These are phyloP conservation scores for Arxiozyma heterogenica DNA, from an alignment of 1,139 yeast species.

Conservation along the genomic window DNA sequence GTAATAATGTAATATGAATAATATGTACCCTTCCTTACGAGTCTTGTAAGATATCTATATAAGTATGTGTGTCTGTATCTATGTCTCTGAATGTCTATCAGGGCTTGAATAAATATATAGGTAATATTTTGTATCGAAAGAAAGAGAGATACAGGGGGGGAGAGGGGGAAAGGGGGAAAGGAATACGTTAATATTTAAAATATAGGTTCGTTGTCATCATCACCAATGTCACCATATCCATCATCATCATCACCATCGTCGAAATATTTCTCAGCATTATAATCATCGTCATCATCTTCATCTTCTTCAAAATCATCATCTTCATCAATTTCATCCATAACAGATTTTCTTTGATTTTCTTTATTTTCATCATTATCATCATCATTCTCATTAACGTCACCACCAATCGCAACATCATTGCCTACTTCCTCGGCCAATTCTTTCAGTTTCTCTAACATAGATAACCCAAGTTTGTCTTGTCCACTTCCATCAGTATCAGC, in stretches of 20 bases:
- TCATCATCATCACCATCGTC: constrained; percentile 52
- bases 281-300: constrained; percentile 74
- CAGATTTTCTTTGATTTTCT: constrained; percentile 66
- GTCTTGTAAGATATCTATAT: background rate
- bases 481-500: constrained; percentile 12
- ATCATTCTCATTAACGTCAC: constrained; percentile 44
- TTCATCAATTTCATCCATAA: constrained; percentile 70
- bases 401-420: constrained; percentile 42
- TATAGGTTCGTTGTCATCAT: constrained; percentile 53
- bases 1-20: background rate
- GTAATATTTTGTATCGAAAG: background rate
- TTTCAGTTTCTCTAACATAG: constrained; percentile 52
- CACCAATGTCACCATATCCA: constrained; percentile 41
- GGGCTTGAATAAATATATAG: background rate
- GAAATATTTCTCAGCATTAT: constrained; percentile 67
- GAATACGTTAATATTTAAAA: constrained; percentile 34
- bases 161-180: too few species aligned
- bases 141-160: too few species aligned
- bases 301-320: constrained; percentile 57
- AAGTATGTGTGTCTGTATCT: too few species aligned
- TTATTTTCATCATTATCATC: constrained; percentile 63
- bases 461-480: constrained; percentile 33
- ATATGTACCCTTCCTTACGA: background rate
- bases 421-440: constrained; percentile 53
- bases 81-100: too few species aligned